phyloP scores from a whole-genome alignment of 148 eudicot species.

The Silene uniflora region DNA sequence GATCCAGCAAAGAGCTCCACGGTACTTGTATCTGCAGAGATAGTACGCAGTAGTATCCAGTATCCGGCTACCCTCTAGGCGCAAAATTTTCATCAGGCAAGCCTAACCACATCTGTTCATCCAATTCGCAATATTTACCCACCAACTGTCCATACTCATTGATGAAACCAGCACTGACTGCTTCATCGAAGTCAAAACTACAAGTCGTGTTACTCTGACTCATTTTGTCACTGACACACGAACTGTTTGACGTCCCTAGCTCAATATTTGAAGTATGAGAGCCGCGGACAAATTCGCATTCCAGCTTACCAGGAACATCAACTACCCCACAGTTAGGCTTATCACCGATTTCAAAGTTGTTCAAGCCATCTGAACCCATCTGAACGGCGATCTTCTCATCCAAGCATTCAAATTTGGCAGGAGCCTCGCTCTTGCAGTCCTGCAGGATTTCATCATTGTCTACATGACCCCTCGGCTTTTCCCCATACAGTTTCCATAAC shows the following conservation, averaged over 20 bases:
- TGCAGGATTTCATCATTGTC: no score
- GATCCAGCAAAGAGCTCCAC: background rate
- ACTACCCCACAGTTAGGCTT: no score
- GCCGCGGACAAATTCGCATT: background rate
- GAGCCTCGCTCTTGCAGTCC: background rate
- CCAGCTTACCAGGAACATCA: background rate
- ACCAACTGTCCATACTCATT: slow-evolving; percentile 26
- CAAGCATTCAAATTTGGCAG: background rate
- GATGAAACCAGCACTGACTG: slow-evolving; percentile 19
- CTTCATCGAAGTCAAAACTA: slow-evolving; percentile 1
- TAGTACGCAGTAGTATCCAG: background rate
- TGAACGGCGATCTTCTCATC: background rate
- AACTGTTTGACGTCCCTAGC: background rate
- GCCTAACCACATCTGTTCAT: slow-evolving; percentile 14
- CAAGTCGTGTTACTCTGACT: background rate
- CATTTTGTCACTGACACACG: background rate
- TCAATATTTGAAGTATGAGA: background rate
- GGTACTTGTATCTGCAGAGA: background rate
- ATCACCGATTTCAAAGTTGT: no score
- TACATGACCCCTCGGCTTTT: no score
- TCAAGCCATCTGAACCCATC: no score
- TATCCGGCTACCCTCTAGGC: background rate
- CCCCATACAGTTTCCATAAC: background rate
- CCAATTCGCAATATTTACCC: slow-evolving; percentile 27
- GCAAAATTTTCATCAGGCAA: background rate